A percentile compares a stretch with the other conserved stretches of the same genome.
phyloP scores from a whole-genome alignment of 208 protist species.

The Acanthamoeba healyi region DNA sequence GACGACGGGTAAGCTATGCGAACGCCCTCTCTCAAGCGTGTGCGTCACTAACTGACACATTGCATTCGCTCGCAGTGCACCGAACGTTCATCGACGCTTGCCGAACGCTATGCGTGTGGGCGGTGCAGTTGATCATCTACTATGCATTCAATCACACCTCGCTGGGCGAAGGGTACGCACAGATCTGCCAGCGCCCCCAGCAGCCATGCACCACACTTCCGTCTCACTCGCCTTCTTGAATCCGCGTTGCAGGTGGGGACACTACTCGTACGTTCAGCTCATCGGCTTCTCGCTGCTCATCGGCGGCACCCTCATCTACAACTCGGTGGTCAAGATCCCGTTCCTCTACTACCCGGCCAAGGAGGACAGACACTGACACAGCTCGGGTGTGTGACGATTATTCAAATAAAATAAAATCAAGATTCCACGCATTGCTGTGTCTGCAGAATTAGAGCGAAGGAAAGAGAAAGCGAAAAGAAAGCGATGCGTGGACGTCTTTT shows the following conservation, averaged over 20 bases:
- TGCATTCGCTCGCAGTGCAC: conserved; percentile 26
- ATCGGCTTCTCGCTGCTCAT: conserved; percentile 32
- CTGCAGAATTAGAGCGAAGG: no score
- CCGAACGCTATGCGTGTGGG: conserved; percentile 21
- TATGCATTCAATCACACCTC: conserved; percentile 18
- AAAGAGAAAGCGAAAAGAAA: no score
- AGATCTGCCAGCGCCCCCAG: no score
- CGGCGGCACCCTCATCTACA: conserved; percentile 47
- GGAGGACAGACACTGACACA: conserved; percentile 17
- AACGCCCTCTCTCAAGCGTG: no score
- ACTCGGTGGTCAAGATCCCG: conserved; percentile 52
- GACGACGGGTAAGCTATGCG: not conserved
- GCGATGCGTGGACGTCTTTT: no score
- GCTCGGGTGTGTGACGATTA: no score
- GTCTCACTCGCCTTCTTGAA: no score
- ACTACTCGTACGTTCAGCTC: not conserved
- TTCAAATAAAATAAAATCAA: not conserved
- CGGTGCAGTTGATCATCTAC: conserved; percentile 25
- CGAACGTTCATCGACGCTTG: conserved; percentile 67
- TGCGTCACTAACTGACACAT: no score
- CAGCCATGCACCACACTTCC: no score
- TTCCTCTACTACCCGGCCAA: conserved; percentile 48
- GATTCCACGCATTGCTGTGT: no score
- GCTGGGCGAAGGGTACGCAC: conserved; percentile 14
- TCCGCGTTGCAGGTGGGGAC: not conserved